A percentile compares a stretch with the other conserved stretches of the same genome.
Evolutionary conservation across 768 basidiomycete genomes (phyloP).

Genomic region (Leccinum boreale): DNA sequence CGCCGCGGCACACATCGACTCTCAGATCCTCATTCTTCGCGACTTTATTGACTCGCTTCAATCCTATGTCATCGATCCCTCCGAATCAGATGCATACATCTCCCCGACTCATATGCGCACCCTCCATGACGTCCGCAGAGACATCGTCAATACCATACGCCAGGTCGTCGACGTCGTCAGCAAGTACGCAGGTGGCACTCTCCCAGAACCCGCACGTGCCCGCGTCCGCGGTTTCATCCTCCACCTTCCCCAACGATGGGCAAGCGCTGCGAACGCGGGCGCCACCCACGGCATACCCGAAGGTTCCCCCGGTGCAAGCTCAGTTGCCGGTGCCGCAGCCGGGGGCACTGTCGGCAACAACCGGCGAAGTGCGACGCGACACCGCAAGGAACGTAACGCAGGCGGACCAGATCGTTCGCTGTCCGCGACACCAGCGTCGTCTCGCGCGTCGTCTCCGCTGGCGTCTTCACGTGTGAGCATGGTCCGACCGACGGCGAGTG

Average conservation of each 20-base stretch:
- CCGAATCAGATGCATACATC: slow-evolving; percentile 30
- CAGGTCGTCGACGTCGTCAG: slow-evolving; percentile 86
- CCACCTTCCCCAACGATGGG: slow-evolving; percentile 80
- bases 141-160: slow-evolving; percentile 85
- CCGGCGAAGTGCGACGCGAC: slow-evolving; percentile 20
- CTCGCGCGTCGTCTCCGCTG: slow-evolving; percentile 34
- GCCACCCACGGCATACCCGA: slow-evolving; percentile 22
- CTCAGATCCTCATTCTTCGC: slow-evolving; percentile 79
- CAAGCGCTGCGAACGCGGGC: slow-evolving; percentile 37
- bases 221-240: slow-evolving; percentile 77
- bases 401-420: slow-evolving; percentile 32
- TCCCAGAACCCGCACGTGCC: slow-evolving; percentile 78
- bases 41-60: slow-evolving; percentile 78
- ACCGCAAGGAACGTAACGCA: slow-evolving; percentile 39
- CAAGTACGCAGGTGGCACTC: slow-evolving; percentile 80
- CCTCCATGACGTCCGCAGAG: slow-evolving; percentile 69
- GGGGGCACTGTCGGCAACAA: slow-evolving; percentile 17
- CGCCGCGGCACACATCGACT: slow-evolving; percentile 83
- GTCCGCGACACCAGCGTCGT: slow-evolving; percentile 31
- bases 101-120: slow-evolving; percentile 58
- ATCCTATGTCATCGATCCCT: slow-evolving; percentile 24
- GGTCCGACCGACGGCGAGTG: slow-evolving; percentile 40
- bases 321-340: slow-evolving; percentile 33
- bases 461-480: slow-evolving; percentile 23
- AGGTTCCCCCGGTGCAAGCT: slow-evolving; percentile 32